Evolutionary conservation across 768 basidiomycete species (phyloP).

Genomic region (Tylopilus subfusipes): DNA sequence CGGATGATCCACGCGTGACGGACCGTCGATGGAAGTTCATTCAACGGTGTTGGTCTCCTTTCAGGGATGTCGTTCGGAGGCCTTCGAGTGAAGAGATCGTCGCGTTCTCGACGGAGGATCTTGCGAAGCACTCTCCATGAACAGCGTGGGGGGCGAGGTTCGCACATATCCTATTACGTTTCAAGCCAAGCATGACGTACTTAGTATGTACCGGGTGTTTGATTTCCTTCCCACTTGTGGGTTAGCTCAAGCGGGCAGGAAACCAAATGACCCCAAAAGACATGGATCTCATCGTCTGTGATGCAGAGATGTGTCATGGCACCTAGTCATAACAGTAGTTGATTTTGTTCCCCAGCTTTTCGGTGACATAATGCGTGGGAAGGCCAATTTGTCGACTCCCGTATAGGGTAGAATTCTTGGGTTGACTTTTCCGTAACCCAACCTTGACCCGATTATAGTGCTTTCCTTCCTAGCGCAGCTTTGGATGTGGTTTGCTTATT

Average conservation of each 20-base stretch:
- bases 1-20: background rate
- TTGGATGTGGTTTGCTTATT: too few species aligned
- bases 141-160: too few species aligned
- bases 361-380: background rate
- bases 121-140: background rate
- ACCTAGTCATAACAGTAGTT: too few species aligned
- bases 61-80: background rate
- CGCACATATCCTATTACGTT: background rate
- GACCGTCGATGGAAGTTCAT: constrained; percentile 6
- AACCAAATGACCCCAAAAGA: background rate
- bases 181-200: too few species aligned
- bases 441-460: too few species aligned
- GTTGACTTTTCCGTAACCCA: too few species aligned
- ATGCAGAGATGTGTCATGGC: background rate
- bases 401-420: too few species aligned
- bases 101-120: background rate
- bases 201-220: background rate
- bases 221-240: background rate
- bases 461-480: too few species aligned
- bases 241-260: background rate
- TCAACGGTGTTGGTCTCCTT: constrained; percentile 4
- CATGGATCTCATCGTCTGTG: background rate
- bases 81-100: constrained; percentile 1
- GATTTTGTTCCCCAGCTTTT: too few species aligned
- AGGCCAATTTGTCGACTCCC: background rate